Evolutionary conservation across 2,329 filamentous ascomycete genomes (phyloP), one percentile per base, ranked within the genome.

Genomic region (Endocalyx cinctus): DNA sequence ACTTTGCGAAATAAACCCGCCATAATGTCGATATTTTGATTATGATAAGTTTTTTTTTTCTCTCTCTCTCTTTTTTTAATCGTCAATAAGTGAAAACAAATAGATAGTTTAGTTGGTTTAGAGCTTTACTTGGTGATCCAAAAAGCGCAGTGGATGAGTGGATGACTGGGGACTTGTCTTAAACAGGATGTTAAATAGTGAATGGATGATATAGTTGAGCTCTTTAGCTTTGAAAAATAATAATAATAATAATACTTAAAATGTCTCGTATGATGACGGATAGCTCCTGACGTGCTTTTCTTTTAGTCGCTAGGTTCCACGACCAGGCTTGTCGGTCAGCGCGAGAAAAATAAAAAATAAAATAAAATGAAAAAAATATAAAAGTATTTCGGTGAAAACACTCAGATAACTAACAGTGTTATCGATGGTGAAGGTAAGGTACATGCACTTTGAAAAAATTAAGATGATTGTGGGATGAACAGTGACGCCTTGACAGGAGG

Each of bases 1-100:
- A 98, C 82, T 67, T 82, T 84, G 59, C 84, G 85, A 66, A 98
- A 94, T 61, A 98, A 70, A 52, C 87, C 85, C 54, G 87, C 85
- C 89, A 97, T 97, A 65, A 47, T 71, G 59, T 44, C 47, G 49
- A 17, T 23, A 30, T 25, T 30, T 19, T 35, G n/a, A n/a, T n/a
- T n/a, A n/a, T n/a, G n/a, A n/a, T n/a, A n/a, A n/a, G n/a, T n/a
- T n/a, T n/a, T n/a, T n/a, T n/a, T n/a, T n/a, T n/a, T n/a, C n/a
- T n/a, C n/a, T n/a, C n/a, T n/a, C n/a, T n/a, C n/a, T n/a, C n/a
- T n/a, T n/a, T n/a, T n/a, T n/a, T n/a, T n/a, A n/a, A n/a, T n/a
- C n/a, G n/a, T n/a, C n/a, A n/a, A n/a, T 30, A 44, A 39, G 46
- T 43, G 53, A 45, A 44, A 45, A 54, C 48, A 52, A 43, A 37